Evolutionary conservation across 805 yeast species (phyloP), one percentile per base, ranked within the genome.

Genomic region (Starmera caribaea): DNA sequence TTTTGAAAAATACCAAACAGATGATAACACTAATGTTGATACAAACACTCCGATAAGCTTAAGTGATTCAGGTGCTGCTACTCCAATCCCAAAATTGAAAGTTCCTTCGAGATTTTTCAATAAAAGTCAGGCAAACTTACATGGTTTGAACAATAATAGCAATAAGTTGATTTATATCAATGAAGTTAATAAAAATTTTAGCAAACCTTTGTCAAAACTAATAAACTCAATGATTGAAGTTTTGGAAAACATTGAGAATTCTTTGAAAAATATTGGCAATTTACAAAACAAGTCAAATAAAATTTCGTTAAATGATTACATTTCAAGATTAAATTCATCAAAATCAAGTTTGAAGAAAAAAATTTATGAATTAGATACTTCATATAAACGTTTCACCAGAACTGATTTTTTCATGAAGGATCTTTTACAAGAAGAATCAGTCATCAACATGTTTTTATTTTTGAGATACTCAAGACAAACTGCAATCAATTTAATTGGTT

Each of bases 401-500:
- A 53, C 69, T 1, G 57, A 58, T 9, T 50, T 58, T 40, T 67
- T 64, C 38, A 46, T 58, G 16, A 54, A 60, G 32, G 68, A 62
- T 5, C 44, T 67, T 12, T 40, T 65, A 14, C 48, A 49, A 3
- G 62, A 62, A 39, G 60, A 59, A 24, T 58, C 62, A 5, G 56
- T 61, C 16, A 62, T 63, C 28, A 59, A 63, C 35, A 58, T 65
- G 16, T 64, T 69, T 43, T 45, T 70, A 13, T 62, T 63, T 37
- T 40, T 70, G 4, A 55, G 69, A 42, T 68, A 66, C 37, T 41
- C 67, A 5, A 54, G 69, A 43, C 69, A 66, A 40, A 52, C 69
- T 1, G 64, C 72, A 2, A 61, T 65, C 16, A 48, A 56, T 44
- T 33, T 65, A n/a, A 35, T 63, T 5, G 43, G 48, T 3, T 53